Evolutionary conservation across 2,329 filamentous ascomycete species (phyloP).

Genomic region (Ophiostoma tasmaniense): DNA sequence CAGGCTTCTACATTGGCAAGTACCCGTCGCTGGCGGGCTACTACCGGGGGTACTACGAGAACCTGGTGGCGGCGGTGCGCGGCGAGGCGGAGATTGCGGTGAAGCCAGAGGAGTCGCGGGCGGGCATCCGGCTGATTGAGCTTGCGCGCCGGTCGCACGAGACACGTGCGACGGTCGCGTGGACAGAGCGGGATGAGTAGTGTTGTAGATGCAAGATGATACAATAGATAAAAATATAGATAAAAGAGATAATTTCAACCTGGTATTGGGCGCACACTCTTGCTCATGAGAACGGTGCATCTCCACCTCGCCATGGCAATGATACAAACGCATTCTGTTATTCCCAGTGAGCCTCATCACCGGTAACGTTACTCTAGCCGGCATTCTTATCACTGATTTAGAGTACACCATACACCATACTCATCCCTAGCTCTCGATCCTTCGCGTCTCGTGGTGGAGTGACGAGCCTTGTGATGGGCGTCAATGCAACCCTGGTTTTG

Average conservation of each 20-base stretch:
- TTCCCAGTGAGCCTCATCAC: background rate
- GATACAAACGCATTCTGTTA: background rate
- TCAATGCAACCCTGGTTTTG: background rate
- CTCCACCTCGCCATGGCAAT: background rate
- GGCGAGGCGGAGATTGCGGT: constrained; percentile 32
- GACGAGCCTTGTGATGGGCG: background rate
- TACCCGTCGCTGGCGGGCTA: constrained; percentile 32
- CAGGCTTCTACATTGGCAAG: constrained; percentile 29
- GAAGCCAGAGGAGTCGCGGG: constrained; percentile 30
- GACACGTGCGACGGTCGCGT: constrained; percentile 16
- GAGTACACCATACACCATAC: background rate
- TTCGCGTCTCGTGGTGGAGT: background rate
- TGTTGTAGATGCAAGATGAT: too few species aligned
- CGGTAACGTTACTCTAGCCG: background rate
- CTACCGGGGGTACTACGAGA: constrained; percentile 35
- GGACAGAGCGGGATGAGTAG: constrained; percentile 9
- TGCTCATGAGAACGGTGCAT: too few species aligned
- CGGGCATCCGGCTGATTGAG: constrained; percentile 34
- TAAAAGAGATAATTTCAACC: background rate
- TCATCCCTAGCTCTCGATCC: background rate
- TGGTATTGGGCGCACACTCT: too few species aligned
- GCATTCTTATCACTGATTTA: background rate
- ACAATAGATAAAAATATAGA: background rate
- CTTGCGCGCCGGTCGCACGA: constrained; percentile 30
- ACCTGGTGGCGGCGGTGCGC: constrained; percentile 33